Evolutionary conservation across 164 flowering plant species (phyloP), one percentile per base, ranked within the genome.

Genomic region (Paratinospora sagittata): DNA sequence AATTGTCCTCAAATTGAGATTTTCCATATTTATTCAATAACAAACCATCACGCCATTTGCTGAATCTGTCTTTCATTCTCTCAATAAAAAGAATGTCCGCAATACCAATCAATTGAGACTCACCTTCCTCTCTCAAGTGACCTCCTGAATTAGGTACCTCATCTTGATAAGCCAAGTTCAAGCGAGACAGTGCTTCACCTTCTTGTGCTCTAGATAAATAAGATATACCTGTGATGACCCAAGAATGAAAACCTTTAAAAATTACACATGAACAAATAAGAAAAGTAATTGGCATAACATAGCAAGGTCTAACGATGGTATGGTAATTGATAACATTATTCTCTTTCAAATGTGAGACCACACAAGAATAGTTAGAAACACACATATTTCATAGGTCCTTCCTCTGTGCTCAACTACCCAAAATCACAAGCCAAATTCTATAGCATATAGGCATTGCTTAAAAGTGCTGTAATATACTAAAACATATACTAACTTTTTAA

Each of bases 191-290:
- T 55, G 89, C 90, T 73, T 87, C 90, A 26, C 82, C 87, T 77
- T 95, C 97, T 80, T 91, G 99, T 80, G 70, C 77, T 91, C 91
- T 90, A 85, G 99, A 95, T 84, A 92, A 82, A 86, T 71, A n/a
- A n/a, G n/a, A n/a, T n/a, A n/a, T n/a, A n/a, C n/a, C n/a, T n/a
- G n/a, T n/a, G n/a, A n/a, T n/a, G n/a, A n/a, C n/a, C n/a, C n/a
- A n/a, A n/a, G n/a, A n/a, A n/a, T n/a, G n/a, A n/a, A n/a, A n/a
- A n/a, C 70, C 76, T 70, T 77, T 2, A 78, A 77, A 75, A 17
- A 67, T 33, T 39, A 72, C 11, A 49, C 3, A 30, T 14, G 41
- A n/a, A 36, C 24, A 16, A 33, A 41, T 0, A 17, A 8, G 52
- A 49, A 10, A 23, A 64, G n/a, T 19, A 8, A 17, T 23, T 23